Base-by-base conservation (phyloP, 75 land plant genomes). In the Selaginella tamariscina region DNA sequence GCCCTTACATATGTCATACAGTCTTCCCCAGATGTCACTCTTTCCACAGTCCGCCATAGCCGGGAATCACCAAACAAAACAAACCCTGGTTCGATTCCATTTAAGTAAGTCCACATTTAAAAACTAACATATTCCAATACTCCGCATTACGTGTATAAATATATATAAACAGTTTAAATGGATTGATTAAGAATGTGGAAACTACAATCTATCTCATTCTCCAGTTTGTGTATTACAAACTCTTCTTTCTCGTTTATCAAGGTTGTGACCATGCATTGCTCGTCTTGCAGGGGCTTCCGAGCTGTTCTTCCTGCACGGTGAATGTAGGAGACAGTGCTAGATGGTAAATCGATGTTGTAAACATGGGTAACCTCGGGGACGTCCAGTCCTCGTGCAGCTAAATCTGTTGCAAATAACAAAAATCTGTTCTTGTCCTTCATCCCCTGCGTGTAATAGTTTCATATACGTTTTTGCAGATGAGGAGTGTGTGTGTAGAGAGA, bases 271-370 rank as follows among this genome's bases (percentile, higher is more conserved):
- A 67, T 72, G 60, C 86, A 80, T 56, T 63, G 68, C 20, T 80
- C 72, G 23, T 82, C 77, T 21, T 86, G 79, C 56, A 93, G 84
- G 30, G 95, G 98, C 32, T 79, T 79, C 56, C 98, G 80, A 27
- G 79, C 86, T 30, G 98, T 89, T 64, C 98, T 67, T 20, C 98
- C 98, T 62, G 96, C 98, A 29, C 98, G 82, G 68, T 93, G 98
- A 26, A 93, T 75, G 77, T 93, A 93, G 49, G 84, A 81, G 1
- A 80, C 71, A 15, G 87, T 87, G 69, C 77, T 73, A 68, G 74
- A 74, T 18, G 98, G 98, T 55, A 85, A 78, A 70, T 89, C 96
- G 73, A 84, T 83, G 70, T 93, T 93, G 82, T 93, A 93, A 63
- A 93, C 78, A 54, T 89, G 96, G 15, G 81, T 93, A 29, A 94